A percentile compares a stretch with the other conserved stretches of the same genome.
These are phyloP conservation scores for Amanita molliuscula DNA, from an alignment of 768 basidiomycete genomes.

Conservation along the genomic window DNA sequence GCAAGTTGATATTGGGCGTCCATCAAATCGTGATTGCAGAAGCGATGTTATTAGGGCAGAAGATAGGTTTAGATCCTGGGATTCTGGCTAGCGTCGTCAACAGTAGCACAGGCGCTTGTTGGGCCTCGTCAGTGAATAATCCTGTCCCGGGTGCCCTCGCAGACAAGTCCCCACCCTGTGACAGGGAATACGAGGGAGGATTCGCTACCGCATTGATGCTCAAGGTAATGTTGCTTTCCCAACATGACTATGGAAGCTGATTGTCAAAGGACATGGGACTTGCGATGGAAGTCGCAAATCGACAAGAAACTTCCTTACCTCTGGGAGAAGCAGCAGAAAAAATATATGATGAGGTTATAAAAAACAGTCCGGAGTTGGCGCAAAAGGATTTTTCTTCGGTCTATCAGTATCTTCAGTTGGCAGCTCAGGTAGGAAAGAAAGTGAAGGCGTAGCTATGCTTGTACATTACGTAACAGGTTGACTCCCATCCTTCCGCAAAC, in stretches of 20 bases:
- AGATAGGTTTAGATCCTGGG: conserved; percentile 67
- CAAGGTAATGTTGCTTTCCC: conserved; percentile 37
- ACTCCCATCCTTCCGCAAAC: neutral
- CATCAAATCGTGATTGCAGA: conserved; percentile 82
- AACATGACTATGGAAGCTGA: neutral
- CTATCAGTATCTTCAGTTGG: conserved; percentile 43
- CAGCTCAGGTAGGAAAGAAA: neutral
- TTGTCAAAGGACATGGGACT: conserved; percentile 69
- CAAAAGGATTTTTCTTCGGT: conserved; percentile 77
- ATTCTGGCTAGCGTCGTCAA: conserved; percentile 80
- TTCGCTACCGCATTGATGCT: conserved; percentile 80
- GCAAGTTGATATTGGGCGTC: conserved; percentile 55
- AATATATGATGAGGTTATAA: conserved; percentile 50
- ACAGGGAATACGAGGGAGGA: conserved; percentile 75
- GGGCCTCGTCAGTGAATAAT: conserved; percentile 82
- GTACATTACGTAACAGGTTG: conserved; percentile 3
- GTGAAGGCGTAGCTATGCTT: neutral
- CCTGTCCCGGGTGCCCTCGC: conserved; percentile 70
- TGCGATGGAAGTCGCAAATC: conserved; percentile 52
- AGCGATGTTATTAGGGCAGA: conserved; percentile 81
- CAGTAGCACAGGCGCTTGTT: conserved; percentile 74
- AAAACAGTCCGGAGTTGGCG: conserved; percentile 46
- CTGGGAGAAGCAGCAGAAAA: conserved; percentile 54
- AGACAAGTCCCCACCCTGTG: conserved; percentile 70
- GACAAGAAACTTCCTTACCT: conserved; percentile 42